Percentiles rank a stretch among this genome's conserved stretches.
phyloP scores from a whole-genome alignment of 2,329 filamentous ascomycete genomes.

The Fusarium poae region DNA sequence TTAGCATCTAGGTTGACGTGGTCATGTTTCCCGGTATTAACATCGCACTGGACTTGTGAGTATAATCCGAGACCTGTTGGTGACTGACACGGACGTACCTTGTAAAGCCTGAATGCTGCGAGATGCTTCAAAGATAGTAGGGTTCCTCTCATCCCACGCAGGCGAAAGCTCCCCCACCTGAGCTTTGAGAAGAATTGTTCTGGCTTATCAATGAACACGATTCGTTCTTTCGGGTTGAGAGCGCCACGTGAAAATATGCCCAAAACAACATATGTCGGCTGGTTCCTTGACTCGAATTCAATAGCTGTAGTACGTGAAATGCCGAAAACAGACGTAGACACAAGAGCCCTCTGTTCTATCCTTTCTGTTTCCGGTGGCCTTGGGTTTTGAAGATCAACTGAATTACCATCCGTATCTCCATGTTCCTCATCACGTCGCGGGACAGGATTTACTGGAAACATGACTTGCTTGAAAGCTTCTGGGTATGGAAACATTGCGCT shows the following conservation, averaged over 20 bases:
- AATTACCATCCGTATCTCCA: no score
- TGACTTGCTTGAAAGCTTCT: neutral
- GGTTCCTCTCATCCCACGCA: neutral
- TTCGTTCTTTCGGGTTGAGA: no score
- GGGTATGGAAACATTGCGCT: neutral
- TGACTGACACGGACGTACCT: neutral
- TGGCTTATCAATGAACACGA: neutral
- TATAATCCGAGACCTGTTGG: neutral
- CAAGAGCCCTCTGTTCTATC: no score
- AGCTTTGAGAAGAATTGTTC: neutral
- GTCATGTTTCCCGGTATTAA: accelerated
- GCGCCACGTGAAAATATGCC: no score
- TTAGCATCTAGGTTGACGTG: accelerated
- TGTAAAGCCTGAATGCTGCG: neutral
- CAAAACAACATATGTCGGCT: no score
- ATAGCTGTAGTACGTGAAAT: no score
- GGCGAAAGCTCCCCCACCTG: no score
- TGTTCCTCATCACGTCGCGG: no score
- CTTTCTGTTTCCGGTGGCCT: no score
- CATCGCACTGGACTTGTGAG: neutral
- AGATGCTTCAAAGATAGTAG: neutral
- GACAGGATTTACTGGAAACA: neutral
- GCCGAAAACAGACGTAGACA: no score
- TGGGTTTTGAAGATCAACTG: no score
- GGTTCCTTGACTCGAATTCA: no score